These are phyloP conservation scores for Xylariomycetidae sp. DNA, from an alignment of 2,329 filamentous ascomycete genomes.

Conservation along the genomic window DNA sequence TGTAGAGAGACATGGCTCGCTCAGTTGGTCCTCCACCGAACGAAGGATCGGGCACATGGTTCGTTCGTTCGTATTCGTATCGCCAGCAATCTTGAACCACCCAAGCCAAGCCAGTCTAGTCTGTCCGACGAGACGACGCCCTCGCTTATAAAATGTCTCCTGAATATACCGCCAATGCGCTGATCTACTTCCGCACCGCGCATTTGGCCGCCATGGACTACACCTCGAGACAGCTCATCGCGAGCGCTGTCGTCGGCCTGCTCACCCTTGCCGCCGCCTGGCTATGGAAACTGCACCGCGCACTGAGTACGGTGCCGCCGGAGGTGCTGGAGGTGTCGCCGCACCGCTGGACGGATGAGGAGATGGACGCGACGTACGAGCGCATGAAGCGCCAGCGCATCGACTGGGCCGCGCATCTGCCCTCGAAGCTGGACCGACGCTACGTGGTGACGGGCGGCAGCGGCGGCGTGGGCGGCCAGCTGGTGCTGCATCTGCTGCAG, in stretches of 20 bases:
- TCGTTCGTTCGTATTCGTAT: too few species aligned
- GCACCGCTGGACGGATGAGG: constrained; percentile 26
- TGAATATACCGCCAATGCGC: too few species aligned
- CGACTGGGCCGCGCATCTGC: constrained; percentile 24
- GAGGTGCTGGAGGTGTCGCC: constrained; percentile 21
- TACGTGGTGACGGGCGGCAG: constrained; percentile 33
- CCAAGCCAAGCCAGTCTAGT: too few species aligned
- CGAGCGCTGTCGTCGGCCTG: constrained; percentile 11
- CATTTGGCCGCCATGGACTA: constrained; percentile 13
- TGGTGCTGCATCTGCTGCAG: constrained; percentile 40
- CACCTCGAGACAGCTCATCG: constrained; percentile 5
- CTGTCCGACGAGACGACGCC: too few species aligned
- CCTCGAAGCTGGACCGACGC: constrained; percentile 28
- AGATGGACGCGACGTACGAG: constrained; percentile 25
- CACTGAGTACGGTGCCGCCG: constrained; percentile 25
- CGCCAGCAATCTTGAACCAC: too few species aligned
- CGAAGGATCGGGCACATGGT: too few species aligned
- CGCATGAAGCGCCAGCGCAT: constrained; percentile 24
- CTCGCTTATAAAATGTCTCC: too few species aligned
- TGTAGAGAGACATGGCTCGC: too few species aligned
- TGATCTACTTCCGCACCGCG: too few species aligned
- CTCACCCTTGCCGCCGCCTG: constrained; percentile 15
- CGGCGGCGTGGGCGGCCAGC: constrained; percentile 42
- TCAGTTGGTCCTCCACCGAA: too few species aligned
- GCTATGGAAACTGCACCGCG: constrained; percentile 26